Conservation (phyloP, 139 green algal genomes). For the Chlamydomonas eustigma region DNA sequence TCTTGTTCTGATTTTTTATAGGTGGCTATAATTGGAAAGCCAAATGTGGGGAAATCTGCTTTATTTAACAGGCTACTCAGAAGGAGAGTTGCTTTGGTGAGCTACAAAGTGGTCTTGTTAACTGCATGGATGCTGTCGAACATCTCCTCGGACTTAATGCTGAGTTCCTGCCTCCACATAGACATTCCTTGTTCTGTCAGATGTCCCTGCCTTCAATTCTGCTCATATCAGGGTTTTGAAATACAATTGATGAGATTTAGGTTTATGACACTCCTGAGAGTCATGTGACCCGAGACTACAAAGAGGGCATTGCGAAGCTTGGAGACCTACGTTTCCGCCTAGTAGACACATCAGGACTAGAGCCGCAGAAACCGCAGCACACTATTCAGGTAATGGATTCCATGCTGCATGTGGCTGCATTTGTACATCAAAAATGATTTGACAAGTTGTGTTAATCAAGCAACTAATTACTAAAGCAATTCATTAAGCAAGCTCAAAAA, state of each 20-base stretch:
- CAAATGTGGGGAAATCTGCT: slow-evolving; percentile 90
- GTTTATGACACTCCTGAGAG: slow-evolving; percentile 83
- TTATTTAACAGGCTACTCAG: slow-evolving; percentile 83
- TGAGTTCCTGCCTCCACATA: too few relatives aligned
- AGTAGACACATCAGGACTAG: slow-evolving; percentile 87
- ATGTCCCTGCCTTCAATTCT: not conserved
- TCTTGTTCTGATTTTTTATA: too few relatives aligned
- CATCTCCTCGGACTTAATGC: too few relatives aligned
- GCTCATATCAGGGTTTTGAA: not conserved
- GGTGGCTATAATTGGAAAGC: slow-evolving; percentile 76
- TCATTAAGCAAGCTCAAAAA: too few relatives aligned
- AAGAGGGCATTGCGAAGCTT: slow-evolving; percentile 65
- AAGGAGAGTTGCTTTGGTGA: slow-evolving; percentile 61
- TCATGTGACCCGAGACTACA: slow-evolving; percentile 92
- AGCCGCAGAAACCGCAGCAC: slow-evolving; percentile 41
- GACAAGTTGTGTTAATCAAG: too few relatives aligned
- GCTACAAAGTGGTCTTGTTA: too few relatives aligned
- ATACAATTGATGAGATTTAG: too few relatives aligned
- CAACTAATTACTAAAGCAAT: too few relatives aligned
- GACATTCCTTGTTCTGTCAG: not conserved
- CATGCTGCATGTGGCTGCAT: slow-evolving; percentile 7
- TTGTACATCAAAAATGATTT: too few relatives aligned
- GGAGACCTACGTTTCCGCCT: slow-evolving; percentile 79
- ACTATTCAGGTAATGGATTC: slow-evolving; percentile 11
- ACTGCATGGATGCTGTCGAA: too few relatives aligned